Conservation (phyloP, 1,139 yeast genomes). For the Lodderomyces metapsilosis region DNA sequence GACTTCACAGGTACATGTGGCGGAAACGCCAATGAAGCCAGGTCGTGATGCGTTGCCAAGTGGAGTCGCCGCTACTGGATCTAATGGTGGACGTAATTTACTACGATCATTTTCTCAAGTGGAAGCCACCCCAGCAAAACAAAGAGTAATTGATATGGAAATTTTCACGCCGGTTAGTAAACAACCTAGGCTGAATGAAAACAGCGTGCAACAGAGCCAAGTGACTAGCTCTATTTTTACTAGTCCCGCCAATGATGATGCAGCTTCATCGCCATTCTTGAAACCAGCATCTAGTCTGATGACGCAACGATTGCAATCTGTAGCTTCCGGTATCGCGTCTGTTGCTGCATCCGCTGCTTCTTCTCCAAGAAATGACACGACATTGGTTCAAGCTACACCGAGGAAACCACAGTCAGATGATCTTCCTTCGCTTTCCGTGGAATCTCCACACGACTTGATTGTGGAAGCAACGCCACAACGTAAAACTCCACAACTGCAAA, state of each 20-base stretch:
- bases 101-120: constrained; percentile 24
- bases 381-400: neutral
- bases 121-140: constrained; percentile 24
- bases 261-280: constrained; percentile 1
- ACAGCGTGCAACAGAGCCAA: neutral
- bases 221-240: neutral
- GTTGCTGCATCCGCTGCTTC: neutral
- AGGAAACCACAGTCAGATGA: neutral
- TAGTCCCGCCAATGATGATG: neutral
- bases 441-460: neutral
- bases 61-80: neutral
- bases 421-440: neutral
- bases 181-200: neutral
- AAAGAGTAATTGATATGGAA: neutral
- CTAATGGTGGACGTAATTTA: constrained; percentile 10
- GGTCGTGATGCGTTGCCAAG: neutral
- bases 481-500: neutral
- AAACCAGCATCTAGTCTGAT: constrained; percentile 2
- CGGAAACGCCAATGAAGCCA: neutral
- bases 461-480: constrained; percentile 10
- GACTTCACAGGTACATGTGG: neutral
- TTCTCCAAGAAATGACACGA: neutral
- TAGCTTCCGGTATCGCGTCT: constrained; percentile 6
- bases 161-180: constrained; percentile 4
- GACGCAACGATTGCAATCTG: constrained; percentile 1